These are phyloP conservation scores for Peniophora sp. DNA, from an alignment of 1,284 basidiomycete genomes.

Conservation along the genomic window DNA sequence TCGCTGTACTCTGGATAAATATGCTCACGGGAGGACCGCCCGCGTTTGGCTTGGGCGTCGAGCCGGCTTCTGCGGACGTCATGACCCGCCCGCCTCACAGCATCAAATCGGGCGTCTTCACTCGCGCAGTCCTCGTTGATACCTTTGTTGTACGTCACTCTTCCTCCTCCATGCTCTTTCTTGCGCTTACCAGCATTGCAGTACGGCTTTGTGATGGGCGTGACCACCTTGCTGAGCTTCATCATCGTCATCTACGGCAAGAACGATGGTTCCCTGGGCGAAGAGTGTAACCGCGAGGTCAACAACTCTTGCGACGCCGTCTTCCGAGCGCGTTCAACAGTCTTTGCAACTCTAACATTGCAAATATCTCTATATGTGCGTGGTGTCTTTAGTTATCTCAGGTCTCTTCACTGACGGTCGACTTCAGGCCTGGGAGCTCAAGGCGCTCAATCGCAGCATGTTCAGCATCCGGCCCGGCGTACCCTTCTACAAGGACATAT, in stretches of 20 bases:
- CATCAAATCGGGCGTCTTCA: constrained; percentile 45
- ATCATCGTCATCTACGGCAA: constrained; percentile 48
- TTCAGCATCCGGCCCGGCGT: constrained; percentile 31
- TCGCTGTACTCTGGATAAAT: constrained; percentile 58
- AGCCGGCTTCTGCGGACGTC: constrained; percentile 45
- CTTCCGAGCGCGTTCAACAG: constrained; percentile 46
- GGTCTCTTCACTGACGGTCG: neutral
- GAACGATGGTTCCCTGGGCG: constrained; percentile 37
- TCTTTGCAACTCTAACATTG: constrained; percentile 46
- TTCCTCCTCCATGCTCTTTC: neutral
- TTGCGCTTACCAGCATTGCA: neutral
- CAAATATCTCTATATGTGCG: constrained; percentile 26
- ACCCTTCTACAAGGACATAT: constrained; percentile 25
- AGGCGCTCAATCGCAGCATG: constrained; percentile 22
- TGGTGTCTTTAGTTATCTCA: neutral
- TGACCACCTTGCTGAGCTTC: constrained; percentile 42
- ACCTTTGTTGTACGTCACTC: constrained; percentile 28
- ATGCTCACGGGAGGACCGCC: constrained; percentile 45
- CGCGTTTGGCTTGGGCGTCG: constrained; percentile 54
- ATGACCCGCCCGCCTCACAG: constrained; percentile 49
- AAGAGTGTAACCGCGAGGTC: constrained; percentile 39
- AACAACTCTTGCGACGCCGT: constrained; percentile 30
- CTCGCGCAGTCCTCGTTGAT: constrained; percentile 41
- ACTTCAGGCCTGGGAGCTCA: constrained; percentile 31
- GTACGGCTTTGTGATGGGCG: constrained; percentile 61